Conservation (phyloP, 2,329 filamentous ascomycete species). For the Pyrenochaeta sp. region DNA sequence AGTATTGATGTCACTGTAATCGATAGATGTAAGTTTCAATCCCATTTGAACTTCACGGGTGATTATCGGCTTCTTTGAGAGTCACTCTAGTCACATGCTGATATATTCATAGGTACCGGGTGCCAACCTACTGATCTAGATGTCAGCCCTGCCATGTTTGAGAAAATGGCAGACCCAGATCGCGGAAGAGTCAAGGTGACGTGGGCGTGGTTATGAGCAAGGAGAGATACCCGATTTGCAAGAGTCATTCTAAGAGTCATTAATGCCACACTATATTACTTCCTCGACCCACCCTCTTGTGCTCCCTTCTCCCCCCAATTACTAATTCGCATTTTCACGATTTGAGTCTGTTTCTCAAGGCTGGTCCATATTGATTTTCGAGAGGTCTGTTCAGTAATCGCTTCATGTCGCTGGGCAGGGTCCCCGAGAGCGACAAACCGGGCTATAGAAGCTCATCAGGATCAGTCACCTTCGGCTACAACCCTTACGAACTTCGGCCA, state of each 20-base stretch:
- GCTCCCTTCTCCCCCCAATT: no score
- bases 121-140: conserved; percentile 60
- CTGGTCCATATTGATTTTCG: no score
- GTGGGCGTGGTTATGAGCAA: conserved; percentile 58
- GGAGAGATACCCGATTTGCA: conserved; percentile 1
- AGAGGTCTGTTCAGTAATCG: no score
- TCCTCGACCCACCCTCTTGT: no score
- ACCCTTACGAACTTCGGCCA: no score
- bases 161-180: conserved; percentile 54
- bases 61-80: background rate
- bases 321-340: no score
- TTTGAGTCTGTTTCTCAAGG: no score
- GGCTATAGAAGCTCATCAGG: no score
- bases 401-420: no score
- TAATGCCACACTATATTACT: background rate
- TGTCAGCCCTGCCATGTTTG: conserved; percentile 58
- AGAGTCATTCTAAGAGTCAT: conserved; percentile 3
- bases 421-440: no score
- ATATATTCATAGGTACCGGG: conserved; percentile 49
- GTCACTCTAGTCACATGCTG: conserved; percentile 19
- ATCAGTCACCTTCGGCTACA: no score
- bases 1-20: conserved; percentile 71
- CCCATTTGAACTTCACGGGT: background rate
- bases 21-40: conserved; percentile 64
- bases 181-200: conserved; percentile 57